Percentiles rank a stretch among this genome's conserved stretches.
These are phyloP conservation scores for Solanum sejunctum DNA, from an alignment of 257 asterid genomes.

Conservation along the genomic window DNA sequence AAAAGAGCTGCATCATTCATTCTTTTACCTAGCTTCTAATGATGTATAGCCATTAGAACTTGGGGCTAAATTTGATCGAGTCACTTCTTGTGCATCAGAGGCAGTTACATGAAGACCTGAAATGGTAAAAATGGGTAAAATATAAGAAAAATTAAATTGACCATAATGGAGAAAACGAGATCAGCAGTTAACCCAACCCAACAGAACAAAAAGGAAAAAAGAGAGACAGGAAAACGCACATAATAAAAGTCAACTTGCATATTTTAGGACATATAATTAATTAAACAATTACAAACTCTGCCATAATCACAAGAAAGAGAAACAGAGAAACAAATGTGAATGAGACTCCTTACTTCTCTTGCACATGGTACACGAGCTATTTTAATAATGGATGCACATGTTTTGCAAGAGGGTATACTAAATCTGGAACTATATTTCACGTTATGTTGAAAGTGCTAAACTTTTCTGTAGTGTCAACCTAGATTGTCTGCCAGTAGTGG, in stretches of 20 bases:
- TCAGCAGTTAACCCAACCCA: not conserved
- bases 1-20: not conserved
- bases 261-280: not conserved
- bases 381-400: not conserved
- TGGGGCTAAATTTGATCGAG: slow-evolving; percentile 11
- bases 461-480: not conserved
- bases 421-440: not conserved
- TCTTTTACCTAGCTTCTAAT: slow-evolving; percentile 41
- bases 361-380: not conserved
- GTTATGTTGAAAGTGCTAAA: not conserved
- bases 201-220: not conserved
- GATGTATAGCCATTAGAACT: slow-evolving; percentile 20
- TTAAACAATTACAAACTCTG: not conserved
- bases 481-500: not conserved
- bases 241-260: not conserved
- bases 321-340: not conserved
- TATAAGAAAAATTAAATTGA: not conserved
- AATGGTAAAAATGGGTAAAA: slow-evolving; percentile 3
- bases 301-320: not conserved
- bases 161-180: not conserved
- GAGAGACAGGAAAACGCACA: not conserved
- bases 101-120: slow-evolving; percentile 16
- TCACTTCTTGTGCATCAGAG: slow-evolving; percentile 11
- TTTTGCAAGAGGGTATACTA: not conserved
- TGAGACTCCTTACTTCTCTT: not conserved